Evolutionary conservation across 2,329 filamentous ascomycete species (phyloP).

Genomic region (Blumeriella jaapii): DNA sequence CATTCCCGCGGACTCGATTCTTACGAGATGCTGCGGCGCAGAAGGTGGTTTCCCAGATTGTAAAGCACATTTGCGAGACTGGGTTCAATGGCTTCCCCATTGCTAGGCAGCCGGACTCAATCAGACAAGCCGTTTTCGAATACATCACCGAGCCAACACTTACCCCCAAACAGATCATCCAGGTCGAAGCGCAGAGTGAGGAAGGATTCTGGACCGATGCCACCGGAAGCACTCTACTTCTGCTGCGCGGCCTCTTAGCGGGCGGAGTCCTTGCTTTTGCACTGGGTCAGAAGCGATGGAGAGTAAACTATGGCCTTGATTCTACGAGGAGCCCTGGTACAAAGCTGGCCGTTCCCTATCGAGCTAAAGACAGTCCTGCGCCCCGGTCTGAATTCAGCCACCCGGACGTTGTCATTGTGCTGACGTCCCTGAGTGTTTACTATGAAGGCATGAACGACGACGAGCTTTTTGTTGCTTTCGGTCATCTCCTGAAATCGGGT

Average conservation of each 20-base stretch:
- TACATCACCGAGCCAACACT: constrained; percentile 6
- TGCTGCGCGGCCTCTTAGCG: constrained; percentile 45
- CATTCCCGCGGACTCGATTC: constrained; percentile 38
- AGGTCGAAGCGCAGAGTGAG: constrained; percentile 4
- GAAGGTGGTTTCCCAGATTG: not conserved
- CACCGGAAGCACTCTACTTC: constrained; percentile 31
- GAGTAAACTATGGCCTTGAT: constrained; percentile 52
- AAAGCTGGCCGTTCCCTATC: constrained; percentile 45
- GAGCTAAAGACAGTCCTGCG: constrained; percentile 45
- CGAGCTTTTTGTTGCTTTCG: constrained; percentile 31
- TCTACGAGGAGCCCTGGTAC: constrained; percentile 27
- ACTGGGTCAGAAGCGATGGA: constrained; percentile 47
- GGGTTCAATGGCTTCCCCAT: constrained; percentile 10
- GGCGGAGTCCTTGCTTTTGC: constrained; percentile 41
- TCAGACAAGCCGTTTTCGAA: constrained; percentile 2
- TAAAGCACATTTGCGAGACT: constrained; percentile 7
- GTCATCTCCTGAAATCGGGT: constrained; percentile 30
- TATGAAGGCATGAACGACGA: constrained; percentile 40
- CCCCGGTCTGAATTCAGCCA: constrained; percentile 50
- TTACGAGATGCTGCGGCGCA: constrained; percentile 2
- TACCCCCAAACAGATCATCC: constrained; percentile 3
- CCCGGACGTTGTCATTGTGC: constrained; percentile 42
- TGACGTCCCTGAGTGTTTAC: constrained; percentile 46
- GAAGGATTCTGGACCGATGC: constrained; percentile 9
- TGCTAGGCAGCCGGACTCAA: not conserved